Percentiles rank a stretch among this genome's conserved stretches.
These are phyloP conservation scores for Batkoa obscura DNA, from an alignment of 371 early-diverging fungal species.

Conservation along the genomic window DNA sequence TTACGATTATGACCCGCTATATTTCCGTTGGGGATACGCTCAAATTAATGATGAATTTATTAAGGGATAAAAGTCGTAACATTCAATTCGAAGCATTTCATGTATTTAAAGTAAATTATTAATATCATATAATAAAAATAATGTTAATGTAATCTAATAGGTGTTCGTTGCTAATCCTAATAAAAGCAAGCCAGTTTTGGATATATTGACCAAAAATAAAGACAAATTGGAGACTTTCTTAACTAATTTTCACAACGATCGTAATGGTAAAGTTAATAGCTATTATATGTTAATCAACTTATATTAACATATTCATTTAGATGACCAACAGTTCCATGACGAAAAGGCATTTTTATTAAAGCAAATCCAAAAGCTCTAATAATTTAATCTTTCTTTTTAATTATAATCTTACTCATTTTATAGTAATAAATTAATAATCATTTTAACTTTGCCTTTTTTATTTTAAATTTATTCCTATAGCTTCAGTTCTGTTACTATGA, in stretches of 20 bases:
- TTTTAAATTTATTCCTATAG: no score
- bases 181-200: slow-evolving; percentile 77
- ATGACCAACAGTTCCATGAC: slow-evolving; percentile 95
- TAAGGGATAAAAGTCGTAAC: slow-evolving; percentile 84
- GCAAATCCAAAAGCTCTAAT: slow-evolving; percentile 50
- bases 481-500: no score
- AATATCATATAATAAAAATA: not conserved
- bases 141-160: slow-evolving; percentile 15
- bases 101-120: slow-evolving; percentile 67
- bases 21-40: slow-evolving; percentile 83
- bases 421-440: no score
- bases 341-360: slow-evolving; percentile 91
- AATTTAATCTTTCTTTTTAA: no score
- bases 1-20: slow-evolving; percentile 84
- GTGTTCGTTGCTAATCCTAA: slow-evolving; percentile 96
- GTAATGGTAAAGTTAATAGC: slow-evolving; percentile 40
- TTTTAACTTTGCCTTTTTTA: no score
- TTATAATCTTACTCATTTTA: no score
- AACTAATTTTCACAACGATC: slow-evolving; percentile 80
- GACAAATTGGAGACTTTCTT: slow-evolving; percentile 77
- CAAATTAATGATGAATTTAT: slow-evolving; percentile 91
- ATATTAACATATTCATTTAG: slow-evolving; percentile 15
- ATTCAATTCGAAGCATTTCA: slow-evolving; percentile 99
- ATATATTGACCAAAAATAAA: slow-evolving; percentile 80
- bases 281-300: not conserved